phyloP scores from a whole-genome alignment of 2,329 filamentous ascomycete genomes.

The Bipolaris zeicola region DNA sequence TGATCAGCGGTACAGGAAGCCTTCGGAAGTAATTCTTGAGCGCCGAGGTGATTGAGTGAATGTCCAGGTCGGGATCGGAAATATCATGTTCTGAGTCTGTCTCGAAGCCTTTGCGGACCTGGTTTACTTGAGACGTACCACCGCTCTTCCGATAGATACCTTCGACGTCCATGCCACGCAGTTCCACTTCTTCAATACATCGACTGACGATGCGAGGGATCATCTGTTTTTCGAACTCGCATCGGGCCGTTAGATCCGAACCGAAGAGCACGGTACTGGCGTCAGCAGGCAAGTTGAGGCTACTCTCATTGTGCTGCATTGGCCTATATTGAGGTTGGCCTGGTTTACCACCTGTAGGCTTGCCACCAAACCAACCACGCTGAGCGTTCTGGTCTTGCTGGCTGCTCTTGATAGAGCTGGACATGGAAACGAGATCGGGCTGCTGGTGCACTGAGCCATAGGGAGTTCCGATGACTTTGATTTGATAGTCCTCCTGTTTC shows the following conservation, averaged over 20 bases:
- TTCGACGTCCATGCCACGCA: constrained; percentile 95
- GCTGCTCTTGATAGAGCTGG: constrained; percentile 36
- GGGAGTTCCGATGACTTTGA: constrained; percentile 55
- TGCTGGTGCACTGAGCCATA: constrained; percentile 46
- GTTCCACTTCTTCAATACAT: constrained; percentile 95
- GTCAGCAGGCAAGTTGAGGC: constrained; percentile 47
- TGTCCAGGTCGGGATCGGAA: constrained; percentile 90
- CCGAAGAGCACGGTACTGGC: constrained; percentile 72
- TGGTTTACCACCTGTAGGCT: constrained; percentile 23
- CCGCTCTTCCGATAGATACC: constrained; percentile 98
- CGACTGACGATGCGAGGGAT: constrained; percentile 90
- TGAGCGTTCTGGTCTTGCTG: constrained; percentile 31
- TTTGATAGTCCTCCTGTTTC: constrained; percentile 62
- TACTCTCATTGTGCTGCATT: constrained; percentile 51
- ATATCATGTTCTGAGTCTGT: constrained; percentile 86
- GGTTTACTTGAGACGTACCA: constrained; percentile 86
- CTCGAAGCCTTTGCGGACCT: constrained; percentile 90
- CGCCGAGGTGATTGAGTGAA: constrained; percentile 93
- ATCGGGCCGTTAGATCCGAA: constrained; percentile 82
- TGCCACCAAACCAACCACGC: constrained; percentile 44
- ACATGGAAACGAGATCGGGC: constrained; percentile 35
- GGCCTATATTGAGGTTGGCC: constrained; percentile 32
- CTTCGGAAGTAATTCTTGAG: constrained; percentile 98
- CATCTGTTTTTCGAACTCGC: constrained; percentile 84
- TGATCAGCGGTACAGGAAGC: constrained; percentile 85